A percentile compares a stretch with the other conserved stretches of the same genome.
Conservation (phyloP, 1,139 yeast species). For the Candida freyschussii region DNA sequence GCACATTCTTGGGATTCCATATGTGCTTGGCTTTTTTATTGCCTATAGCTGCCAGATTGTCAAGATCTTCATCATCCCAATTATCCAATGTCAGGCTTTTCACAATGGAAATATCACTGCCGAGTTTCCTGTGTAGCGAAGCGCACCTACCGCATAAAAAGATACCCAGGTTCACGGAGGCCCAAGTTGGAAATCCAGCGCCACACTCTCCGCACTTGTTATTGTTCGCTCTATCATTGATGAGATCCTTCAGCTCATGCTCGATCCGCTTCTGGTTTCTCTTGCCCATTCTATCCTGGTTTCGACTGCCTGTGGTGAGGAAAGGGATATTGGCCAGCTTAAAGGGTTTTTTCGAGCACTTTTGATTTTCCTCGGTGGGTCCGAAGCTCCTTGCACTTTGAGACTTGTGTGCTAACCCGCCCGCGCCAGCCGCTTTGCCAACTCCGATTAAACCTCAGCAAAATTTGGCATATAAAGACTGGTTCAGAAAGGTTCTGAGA, state of each 20-base stretch:
- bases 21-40: constrained; percentile 54
- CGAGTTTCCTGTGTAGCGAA: constrained; percentile 66
- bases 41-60: constrained; percentile 41
- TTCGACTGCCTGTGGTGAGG: constrained; percentile 5
- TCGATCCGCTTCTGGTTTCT: constrained; percentile 26
- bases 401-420: no score
- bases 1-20: constrained; percentile 59
- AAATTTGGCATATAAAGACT: no score
- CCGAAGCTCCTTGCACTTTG: no score
- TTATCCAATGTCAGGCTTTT: constrained; percentile 78
- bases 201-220: constrained; percentile 77
- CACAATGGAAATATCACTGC: constrained; percentile 61
- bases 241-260: constrained; percentile 32
- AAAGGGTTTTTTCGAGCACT: no score
- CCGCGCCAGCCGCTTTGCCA: no score
- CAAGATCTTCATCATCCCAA: constrained; percentile 63
- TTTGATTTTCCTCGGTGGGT: no score
- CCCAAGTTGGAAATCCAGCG: constrained; percentile 55
- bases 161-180: constrained; percentile 49
- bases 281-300: constrained; percentile 20
- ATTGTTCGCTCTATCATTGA: constrained; percentile 37
- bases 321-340: constrained; percentile 3
- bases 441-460: no score
- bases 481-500: no score
- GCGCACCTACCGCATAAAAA: constrained; percentile 79